Evolutionary conservation across 2,329 filamentous ascomycete species (phyloP), one percentile per base, ranked within the genome.

Genomic region (Phoma sp.): DNA sequence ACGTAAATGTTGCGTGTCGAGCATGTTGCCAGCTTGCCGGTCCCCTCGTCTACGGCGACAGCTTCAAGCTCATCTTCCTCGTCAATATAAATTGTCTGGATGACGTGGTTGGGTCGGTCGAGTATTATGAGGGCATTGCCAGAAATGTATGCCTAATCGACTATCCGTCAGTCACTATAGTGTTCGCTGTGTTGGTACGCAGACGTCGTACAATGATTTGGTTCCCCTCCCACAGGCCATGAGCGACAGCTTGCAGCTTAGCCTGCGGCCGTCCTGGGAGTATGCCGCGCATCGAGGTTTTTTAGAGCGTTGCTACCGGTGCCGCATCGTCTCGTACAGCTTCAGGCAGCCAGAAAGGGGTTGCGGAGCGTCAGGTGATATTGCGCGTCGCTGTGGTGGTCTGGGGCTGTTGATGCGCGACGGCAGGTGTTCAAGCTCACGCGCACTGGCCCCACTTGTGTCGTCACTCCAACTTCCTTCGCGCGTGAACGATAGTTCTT

Each of bases 31-130:
- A 98, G 91, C 79, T 91, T 96, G 42, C 93, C 95, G 7, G 89
- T 89, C 15, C 81, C 78, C 71, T 96, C 89, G 68, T 98, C 91
- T 58, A 98, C 84, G 25, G 86, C 84, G 60, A 98, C 85, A 23
- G 92, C 89, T 60, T 92, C 84, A 23, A 98, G 81, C 20, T 86
- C 81, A 14, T 80, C 75, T 34, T 82, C 79, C 61, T 91, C 86
- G 68, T 96, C 90, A 68, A 95, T 87, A 78, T 96, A 96, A 63
- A 96, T 89, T 4, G 93, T 97, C 75, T 99, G 95, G 28, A 96
- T 77, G 59, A 97, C 85, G 48, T 84, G 84, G 57, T 88, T 82
- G 46, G 90, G 84, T 43, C 87, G 89, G 69, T 86, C 84, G 64
- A 98, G 86, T 66, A 99, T 88, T 47, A 95, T 86, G 61, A 98